Evolutionary conservation across 1,139 yeast species (phyloP).

Genomic region (Scheffersomyces parashehatae): DNA sequence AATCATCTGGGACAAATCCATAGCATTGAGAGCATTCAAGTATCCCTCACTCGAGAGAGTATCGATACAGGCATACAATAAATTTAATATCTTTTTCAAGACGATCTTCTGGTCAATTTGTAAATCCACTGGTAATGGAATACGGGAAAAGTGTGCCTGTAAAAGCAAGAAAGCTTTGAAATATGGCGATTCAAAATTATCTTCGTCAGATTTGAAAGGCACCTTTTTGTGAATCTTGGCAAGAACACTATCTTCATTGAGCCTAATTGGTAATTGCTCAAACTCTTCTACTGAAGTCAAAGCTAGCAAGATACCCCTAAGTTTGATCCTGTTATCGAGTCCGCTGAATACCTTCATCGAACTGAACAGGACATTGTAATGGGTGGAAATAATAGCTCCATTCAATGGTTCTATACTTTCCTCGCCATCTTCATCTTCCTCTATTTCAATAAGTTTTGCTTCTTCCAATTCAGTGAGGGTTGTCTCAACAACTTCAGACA

Average conservation of each 20-base stretch:
- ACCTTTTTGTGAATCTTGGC: conserved; percentile 53
- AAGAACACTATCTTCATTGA: conserved; percentile 54
- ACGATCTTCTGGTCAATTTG: conserved; percentile 56
- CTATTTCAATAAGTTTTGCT: conserved; percentile 63
- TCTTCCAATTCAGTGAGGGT: conserved; percentile 64
- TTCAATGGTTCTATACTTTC: conserved; percentile 60
- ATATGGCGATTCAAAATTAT: conserved; percentile 52
- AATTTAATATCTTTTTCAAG: conserved; percentile 46
- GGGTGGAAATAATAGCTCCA: conserved; percentile 74
- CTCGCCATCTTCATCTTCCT: conserved; percentile 40
- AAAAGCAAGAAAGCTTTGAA: conserved; percentile 73
- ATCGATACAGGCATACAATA: conserved; percentile 73
- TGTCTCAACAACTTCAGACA: conserved; percentile 83
- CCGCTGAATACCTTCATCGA: conserved; percentile 64
- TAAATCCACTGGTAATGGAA: conserved; percentile 57
- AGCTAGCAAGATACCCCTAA: conserved; percentile 66
- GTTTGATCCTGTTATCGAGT: conserved; percentile 56
- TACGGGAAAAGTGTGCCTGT: conserved; percentile 79
- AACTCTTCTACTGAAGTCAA: conserved; percentile 71
- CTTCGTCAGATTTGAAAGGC: conserved; percentile 53
- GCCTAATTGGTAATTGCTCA: conserved; percentile 60
- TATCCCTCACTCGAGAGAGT: conserved; percentile 78
- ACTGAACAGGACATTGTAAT: conserved; percentile 61
- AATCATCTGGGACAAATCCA: conserved; percentile 89
- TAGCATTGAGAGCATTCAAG: conserved; percentile 74